These are phyloP conservation scores for Penicillium pancosmium DNA, from an alignment of 495 filamentous ascomycete genomes.

Conservation along the genomic window DNA sequence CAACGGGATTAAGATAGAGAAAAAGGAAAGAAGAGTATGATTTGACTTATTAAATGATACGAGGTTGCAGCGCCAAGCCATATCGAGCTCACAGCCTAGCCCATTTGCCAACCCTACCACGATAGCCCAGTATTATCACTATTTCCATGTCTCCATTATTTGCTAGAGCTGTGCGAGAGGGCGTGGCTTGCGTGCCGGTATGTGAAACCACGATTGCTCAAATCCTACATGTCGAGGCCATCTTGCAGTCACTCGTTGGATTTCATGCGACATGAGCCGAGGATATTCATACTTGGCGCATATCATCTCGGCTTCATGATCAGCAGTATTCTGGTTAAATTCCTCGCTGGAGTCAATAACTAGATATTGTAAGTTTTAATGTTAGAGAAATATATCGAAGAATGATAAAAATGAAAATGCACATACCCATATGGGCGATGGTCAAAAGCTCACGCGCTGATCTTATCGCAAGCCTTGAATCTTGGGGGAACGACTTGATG, in stretches of 20 bases:
- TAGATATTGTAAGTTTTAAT: neutral
- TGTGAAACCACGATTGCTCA: constrained; percentile 27
- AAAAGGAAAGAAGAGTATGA: neutral
- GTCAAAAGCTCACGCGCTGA: constrained; percentile 34
- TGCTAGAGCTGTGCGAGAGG: constrained; percentile 8
- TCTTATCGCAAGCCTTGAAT: constrained; percentile 26
- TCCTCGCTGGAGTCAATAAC: constrained; percentile 26
- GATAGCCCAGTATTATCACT: neutral
- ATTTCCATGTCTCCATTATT: neutral
- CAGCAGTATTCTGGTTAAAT: constrained; percentile 16
- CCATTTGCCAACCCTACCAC: neutral
- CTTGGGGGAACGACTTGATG: constrained; percentile 13
- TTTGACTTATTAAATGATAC: neutral
- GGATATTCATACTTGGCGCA: constrained; percentile 17
- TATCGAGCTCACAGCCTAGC: neutral
- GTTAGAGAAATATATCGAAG: neutral
- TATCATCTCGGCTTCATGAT: constrained; percentile 16
- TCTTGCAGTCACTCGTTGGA: constrained; percentile 23
- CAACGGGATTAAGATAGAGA: constrained; percentile 4
- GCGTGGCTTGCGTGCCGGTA: constrained; percentile 16
- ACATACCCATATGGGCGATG: constrained; percentile 35
- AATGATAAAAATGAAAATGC: neutral
- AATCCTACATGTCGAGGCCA: constrained; percentile 28
- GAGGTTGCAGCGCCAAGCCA: neutral
- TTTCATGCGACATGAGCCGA: constrained; percentile 15